Conservation (phyloP, 106 monocot species). For the Amphibolis antarctica region DNA sequence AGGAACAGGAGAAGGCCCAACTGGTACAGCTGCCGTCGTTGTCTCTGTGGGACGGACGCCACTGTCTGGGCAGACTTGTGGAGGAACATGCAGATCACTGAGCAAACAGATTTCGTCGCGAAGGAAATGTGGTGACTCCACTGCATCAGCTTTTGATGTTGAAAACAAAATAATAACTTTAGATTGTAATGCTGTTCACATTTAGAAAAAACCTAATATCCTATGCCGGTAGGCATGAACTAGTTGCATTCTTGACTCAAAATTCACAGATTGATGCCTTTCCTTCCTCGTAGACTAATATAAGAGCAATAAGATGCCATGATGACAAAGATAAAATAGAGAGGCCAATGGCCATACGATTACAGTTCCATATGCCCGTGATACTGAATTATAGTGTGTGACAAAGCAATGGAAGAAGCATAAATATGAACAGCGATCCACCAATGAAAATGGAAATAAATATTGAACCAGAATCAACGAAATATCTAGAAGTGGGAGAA, state of each 20-base stretch:
- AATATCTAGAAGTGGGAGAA: conserved; percentile 6
- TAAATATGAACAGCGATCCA: not conserved
- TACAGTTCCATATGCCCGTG: too few relatives aligned
- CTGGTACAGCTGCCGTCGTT: not conserved
- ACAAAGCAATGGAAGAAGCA: not conserved
- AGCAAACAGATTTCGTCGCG: not conserved
- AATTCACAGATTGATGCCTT: not conserved
- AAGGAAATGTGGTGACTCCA: not conserved
- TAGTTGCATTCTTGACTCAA: too few relatives aligned
- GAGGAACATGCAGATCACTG: not conserved
- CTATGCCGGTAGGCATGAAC: too few relatives aligned
- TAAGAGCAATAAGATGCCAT: too few relatives aligned
- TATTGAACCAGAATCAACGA: not conserved
- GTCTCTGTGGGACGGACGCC: not conserved
- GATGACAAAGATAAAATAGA: not conserved
- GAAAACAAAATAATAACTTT: not conserved
- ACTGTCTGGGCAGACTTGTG: not conserved
- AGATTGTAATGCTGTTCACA: not conserved
- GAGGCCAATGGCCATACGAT: too few relatives aligned
- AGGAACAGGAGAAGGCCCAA: not conserved
- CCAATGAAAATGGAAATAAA: not conserved
- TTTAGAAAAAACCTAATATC: not conserved
- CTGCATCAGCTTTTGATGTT: not conserved
- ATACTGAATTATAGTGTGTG: too few relatives aligned
- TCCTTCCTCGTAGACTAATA: too few relatives aligned